A percentile compares a stretch with the other conserved stretches of the same genome.
Evolutionary conservation across 129 eudicot species (phyloP).

Genomic region (Chrysanthemum seticuspe): DNA sequence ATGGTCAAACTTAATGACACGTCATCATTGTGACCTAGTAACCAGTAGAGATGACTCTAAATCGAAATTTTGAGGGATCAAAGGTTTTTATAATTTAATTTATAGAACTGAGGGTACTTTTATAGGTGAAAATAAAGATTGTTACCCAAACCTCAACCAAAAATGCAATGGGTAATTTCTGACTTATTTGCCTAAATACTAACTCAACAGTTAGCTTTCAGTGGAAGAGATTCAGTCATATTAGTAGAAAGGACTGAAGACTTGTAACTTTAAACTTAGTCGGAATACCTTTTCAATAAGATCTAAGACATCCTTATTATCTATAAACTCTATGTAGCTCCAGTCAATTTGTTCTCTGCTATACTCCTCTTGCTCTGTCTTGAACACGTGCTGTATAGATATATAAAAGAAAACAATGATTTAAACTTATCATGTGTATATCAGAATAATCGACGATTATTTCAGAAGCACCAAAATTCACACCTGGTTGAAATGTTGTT

Average conservation of each 20-base stretch:
- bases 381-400: slow-evolving; percentile 83
- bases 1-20: neutral
- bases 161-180: neutral
- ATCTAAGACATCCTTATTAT: slow-evolving; percentile 95
- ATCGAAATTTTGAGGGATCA: too few species aligned
- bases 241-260: neutral
- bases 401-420: slow-evolving; percentile 20
- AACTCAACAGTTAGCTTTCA: neutral
- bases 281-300: slow-evolving; percentile 84
- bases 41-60: too few species aligned
- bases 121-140: neutral
- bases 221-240: slow-evolving; percentile 17
- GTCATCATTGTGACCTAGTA: too few species aligned
- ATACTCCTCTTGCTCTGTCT: slow-evolving; percentile 98
- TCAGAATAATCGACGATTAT: slow-evolving; percentile 11
- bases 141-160: neutral
- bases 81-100: neutral
- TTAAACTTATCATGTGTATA: slow-evolving; percentile 5
- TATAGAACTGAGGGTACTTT: neutral
- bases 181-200: neutral
- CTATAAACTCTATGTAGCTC: slow-evolving; percentile 99
- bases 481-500: slow-evolving; percentile 98
- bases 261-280: neutral
- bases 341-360: slow-evolving; percentile 93
- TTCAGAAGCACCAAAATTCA: slow-evolving; percentile 18